Percentiles rank a stretch among this genome's conserved stretches.
Conservation (phyloP, 1,284 basidiomycete genomes). For the Naganishia liquefaciens region DNA sequence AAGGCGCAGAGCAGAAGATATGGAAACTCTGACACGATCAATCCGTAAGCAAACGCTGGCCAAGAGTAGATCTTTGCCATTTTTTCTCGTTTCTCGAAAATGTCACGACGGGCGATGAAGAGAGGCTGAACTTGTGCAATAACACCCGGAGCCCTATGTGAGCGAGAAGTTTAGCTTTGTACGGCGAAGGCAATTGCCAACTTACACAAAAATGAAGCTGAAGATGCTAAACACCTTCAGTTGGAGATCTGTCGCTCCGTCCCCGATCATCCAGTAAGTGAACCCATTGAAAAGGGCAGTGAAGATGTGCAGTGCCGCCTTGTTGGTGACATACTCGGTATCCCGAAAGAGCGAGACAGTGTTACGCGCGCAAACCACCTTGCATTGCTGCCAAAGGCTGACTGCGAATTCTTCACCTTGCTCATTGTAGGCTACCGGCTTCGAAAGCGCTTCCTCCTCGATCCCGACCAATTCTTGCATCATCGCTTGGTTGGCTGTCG, state of each 20-base stretch:
- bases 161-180: not conserved
- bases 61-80: constrained; percentile 52
- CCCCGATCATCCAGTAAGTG: constrained; percentile 37
- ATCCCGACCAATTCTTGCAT: constrained; percentile 21
- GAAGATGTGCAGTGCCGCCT: constrained; percentile 44
- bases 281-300: constrained; percentile 50
- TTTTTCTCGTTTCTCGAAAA: constrained; percentile 53
- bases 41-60: constrained; percentile 44
- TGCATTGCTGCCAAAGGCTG: constrained; percentile 28
- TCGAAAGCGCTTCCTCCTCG: constrained; percentile 1
- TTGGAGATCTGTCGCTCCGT: constrained; percentile 28
- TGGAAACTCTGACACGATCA: constrained; percentile 50
- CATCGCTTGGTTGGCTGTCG: constrained; percentile 20
- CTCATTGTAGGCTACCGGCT: constrained; percentile 24
- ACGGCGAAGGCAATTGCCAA: not conserved
- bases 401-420: constrained; percentile 27
- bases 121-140: constrained; percentile 53
- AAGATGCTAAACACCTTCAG: constrained; percentile 48
- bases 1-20: constrained; percentile 49
- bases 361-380: constrained; percentile 19
- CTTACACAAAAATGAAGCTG: constrained; percentile 50
- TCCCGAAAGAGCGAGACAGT: constrained; percentile 41
- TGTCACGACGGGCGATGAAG: constrained; percentile 51
- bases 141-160: constrained; percentile 34
- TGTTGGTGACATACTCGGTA: constrained; percentile 51